Percentiles rank a stretch among this genome's conserved stretches.
Evolutionary conservation across 2,329 filamentous ascomycete genomes (phyloP).

Genomic region (Cryphonectria radicalis): DNA sequence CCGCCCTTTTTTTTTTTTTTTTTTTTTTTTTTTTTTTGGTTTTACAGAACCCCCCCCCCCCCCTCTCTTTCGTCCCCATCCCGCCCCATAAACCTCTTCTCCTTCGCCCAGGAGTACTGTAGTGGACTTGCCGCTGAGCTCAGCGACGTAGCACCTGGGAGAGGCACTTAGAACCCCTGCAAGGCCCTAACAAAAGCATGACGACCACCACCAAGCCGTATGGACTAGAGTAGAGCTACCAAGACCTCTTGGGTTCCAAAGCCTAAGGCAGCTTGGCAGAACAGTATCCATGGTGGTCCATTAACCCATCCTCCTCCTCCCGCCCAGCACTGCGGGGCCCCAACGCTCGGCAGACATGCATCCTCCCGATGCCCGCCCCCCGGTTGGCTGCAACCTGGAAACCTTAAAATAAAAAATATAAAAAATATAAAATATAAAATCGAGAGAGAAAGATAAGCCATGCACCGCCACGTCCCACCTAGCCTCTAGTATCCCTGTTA

Average conservation of each 20-base stretch:
- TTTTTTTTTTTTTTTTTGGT: too few relatives aligned
- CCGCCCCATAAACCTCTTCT: not conserved
- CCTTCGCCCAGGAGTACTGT: too few relatives aligned
- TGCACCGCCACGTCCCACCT: not conserved
- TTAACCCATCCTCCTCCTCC: not conserved
- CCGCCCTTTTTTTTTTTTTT: too few relatives aligned
- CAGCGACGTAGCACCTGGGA: not conserved
- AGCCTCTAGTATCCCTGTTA: not conserved
- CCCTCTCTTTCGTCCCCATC: not conserved
- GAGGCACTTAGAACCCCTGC: not conserved
- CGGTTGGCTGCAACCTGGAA: not conserved
- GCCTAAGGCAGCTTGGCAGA: not conserved
- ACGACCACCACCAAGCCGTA: not conserved
- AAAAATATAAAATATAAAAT: not conserved
- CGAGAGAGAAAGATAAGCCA: not conserved
- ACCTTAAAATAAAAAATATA: not conserved
- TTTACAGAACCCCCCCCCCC: too few relatives aligned
- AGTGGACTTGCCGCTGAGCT: not conserved
- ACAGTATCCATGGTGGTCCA: not conserved
- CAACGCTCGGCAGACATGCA: conserved; percentile 1
- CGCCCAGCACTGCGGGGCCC: not conserved
- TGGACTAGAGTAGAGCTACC: not conserved
- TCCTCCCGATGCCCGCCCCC: not conserved
- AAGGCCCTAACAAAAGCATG: not conserved
- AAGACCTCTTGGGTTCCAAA: not conserved